Conservation (phyloP, 2,329 filamentous ascomycete species). For the Beauveria rudraprayagi region DNA sequence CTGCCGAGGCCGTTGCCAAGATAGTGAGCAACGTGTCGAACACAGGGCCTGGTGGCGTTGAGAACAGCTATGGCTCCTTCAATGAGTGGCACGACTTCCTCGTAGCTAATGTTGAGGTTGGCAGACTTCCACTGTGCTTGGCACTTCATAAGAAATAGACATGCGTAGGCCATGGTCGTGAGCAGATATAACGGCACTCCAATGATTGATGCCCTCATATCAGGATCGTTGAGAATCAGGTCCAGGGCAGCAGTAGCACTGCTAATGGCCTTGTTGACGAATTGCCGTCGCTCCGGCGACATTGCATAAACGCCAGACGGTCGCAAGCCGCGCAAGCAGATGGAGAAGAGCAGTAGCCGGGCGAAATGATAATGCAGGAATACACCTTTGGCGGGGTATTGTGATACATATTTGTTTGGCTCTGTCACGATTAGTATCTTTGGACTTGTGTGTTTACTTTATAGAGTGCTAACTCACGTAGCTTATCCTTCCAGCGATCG, state of each 20-base stretch:
- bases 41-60: conserved; percentile 19
- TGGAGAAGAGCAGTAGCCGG: conserved; percentile 40
- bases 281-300: conserved; percentile 35
- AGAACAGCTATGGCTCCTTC: conserved; percentile 20
- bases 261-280: conserved; percentile 33
- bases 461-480: conserved; percentile 18
- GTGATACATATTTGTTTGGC: conserved; percentile 36
- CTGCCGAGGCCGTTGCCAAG: conserved; percentile 21
- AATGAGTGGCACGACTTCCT: conserved; percentile 22
- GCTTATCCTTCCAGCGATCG: conserved; percentile 26
- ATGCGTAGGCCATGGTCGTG: conserved; percentile 25
- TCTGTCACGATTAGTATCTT: conserved; percentile 21
- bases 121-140: conserved; percentile 23
- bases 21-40: conserved; percentile 23
- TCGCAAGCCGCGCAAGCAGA: conserved; percentile 32
- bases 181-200: conserved; percentile 26
- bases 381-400: conserved; percentile 42
- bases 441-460: not conserved
- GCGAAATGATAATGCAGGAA: conserved; percentile 43
- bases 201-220: conserved; percentile 24
- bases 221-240: conserved; percentile 22
- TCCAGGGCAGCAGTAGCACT: conserved; percentile 23
- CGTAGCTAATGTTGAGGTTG: conserved; percentile 21
- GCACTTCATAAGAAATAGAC: conserved; percentile 26
- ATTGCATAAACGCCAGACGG: conserved; percentile 30